Base-by-base conservation (phyloP, 2,329 filamentous ascomycete genomes). In the Phaeosphaeriaceae sp. region DNA sequence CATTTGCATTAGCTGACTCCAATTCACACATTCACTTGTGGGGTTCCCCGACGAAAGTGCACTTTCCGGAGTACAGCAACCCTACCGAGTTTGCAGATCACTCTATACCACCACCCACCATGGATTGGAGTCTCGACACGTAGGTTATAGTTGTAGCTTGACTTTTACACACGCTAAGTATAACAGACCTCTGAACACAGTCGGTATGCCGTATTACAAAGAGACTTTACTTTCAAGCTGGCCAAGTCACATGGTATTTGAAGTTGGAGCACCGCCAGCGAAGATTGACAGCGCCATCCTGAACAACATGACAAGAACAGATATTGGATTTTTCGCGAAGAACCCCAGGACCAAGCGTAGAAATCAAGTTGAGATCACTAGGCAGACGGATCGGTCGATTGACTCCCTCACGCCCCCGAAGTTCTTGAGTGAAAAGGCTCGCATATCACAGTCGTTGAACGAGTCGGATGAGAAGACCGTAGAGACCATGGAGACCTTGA, bases 141-240 rank as follows among this genome's bases (percentile, higher is more conserved):
- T 91, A 76, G 80, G 88, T 67, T 4, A 6, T 22, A 2, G n/a
- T 7, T 13, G 24, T 1, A 3, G 2, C 25, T 15, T 13, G 5
- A 0, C 42, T 51, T 24, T 10, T 7, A 22, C 17, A n/a, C 2
- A 21, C 51, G 51, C 65, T 69, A n/a, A 66, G 41, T 1, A 7
- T 22, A 3, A 21, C 24, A 91, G 89, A 5, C 93, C 95, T 0
- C 75, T 99, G 44, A 98, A 89, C 77, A 86, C 88, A 33, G 83
- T 98, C 51, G 96, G 95, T 11, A 90, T 99, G 85, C 94, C 95
- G 1, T 96, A 93, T 76, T 99, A 99, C 76, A 88, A 93, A 61
- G 94, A 98, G 61, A 84, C 86, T 15, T 84, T 99, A 11, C 84
- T 96, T 40, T 99, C 95, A 2, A 89, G 91, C 40, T 97, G 94